Evolutionary conservation across 108 stramenopile genomes (phyloP).

Genomic region (Cyclotella baltica): DNA sequence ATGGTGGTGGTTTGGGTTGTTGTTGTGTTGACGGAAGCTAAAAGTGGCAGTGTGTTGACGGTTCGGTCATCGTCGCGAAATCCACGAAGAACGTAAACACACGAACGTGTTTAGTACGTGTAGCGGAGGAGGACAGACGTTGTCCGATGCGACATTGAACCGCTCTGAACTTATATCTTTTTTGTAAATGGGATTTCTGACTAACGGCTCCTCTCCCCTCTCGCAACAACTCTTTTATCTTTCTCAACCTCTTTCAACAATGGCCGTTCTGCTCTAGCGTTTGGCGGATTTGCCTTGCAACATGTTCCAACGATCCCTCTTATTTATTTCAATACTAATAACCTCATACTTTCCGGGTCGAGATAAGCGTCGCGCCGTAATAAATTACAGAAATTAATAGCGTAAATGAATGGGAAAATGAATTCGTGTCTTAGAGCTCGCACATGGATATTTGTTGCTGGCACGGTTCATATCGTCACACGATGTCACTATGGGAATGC

Average conservation of each 20-base stretch:
- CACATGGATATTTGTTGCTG: background rate
- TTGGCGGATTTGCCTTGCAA: background rate
- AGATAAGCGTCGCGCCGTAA: too few species aligned
- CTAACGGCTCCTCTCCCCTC: background rate
- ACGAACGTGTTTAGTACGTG: background rate
- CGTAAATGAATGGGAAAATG: too few species aligned
- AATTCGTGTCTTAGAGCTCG: background rate
- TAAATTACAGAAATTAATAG: too few species aligned
- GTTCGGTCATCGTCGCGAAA: background rate
- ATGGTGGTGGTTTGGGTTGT: slow-evolving; percentile 42
- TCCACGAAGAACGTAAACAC: background rate
- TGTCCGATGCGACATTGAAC: background rate
- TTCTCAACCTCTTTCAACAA: background rate
- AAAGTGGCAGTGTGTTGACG: background rate
- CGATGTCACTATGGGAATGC: background rate
- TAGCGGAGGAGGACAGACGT: slow-evolving; percentile 5
- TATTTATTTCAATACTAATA: too few species aligned
- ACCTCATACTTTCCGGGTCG: too few species aligned
- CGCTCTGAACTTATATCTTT: background rate
- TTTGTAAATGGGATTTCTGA: background rate
- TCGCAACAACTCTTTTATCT: background rate
- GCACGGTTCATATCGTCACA: background rate
- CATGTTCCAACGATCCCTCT: background rate
- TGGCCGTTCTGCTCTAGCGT: background rate
- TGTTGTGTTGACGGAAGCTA: background rate